Evolutionary conservation across 2,329 filamentous ascomycete genomes (phyloP).

Genomic region (Monosporascus sp.): DNA sequence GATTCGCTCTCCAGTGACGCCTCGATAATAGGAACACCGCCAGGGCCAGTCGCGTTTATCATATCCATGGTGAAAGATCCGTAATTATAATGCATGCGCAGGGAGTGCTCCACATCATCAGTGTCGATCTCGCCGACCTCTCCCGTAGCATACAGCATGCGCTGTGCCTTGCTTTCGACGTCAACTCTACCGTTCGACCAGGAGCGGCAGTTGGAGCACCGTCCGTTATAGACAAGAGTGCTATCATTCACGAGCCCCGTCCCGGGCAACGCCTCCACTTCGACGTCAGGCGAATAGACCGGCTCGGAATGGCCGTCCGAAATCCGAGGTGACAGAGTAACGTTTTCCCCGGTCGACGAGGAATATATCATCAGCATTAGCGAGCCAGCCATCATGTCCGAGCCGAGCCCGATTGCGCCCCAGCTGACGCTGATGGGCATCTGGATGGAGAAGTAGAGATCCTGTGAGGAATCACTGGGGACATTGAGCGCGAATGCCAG

Average conservation of each 20-base stretch:
- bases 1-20: conserved; percentile 21
- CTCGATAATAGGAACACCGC: conserved; percentile 36
- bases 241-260: conserved; percentile 41
- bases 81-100: conserved; percentile 48
- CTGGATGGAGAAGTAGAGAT: conserved; percentile 51
- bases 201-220: conserved; percentile 47
- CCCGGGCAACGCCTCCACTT: conserved; percentile 39
- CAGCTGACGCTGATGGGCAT: conserved; percentile 42
- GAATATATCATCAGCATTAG: conserved; percentile 53
- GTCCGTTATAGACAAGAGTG: conserved; percentile 43
- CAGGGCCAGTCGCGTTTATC: conserved; percentile 41
- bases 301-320: conserved; percentile 49
- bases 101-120: conserved; percentile 35
- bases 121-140: conserved; percentile 38
- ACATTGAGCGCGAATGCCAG: conserved; percentile 66
- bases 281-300: conserved; percentile 36
- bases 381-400: conserved; percentile 43
- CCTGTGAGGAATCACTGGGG: conserved; percentile 54
- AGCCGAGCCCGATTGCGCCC: conserved; percentile 51
- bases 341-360: conserved; percentile 38
- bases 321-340: conserved; percentile 52
- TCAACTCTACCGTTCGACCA: conserved; percentile 48
- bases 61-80: conserved; percentile 54
- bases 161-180: conserved; percentile 38
- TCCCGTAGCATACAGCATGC: conserved; percentile 53